Evolutionary conservation across 2,329 filamentous ascomycete species (phyloP).

Genomic region (Cordyceps cateniannulata): DNA sequence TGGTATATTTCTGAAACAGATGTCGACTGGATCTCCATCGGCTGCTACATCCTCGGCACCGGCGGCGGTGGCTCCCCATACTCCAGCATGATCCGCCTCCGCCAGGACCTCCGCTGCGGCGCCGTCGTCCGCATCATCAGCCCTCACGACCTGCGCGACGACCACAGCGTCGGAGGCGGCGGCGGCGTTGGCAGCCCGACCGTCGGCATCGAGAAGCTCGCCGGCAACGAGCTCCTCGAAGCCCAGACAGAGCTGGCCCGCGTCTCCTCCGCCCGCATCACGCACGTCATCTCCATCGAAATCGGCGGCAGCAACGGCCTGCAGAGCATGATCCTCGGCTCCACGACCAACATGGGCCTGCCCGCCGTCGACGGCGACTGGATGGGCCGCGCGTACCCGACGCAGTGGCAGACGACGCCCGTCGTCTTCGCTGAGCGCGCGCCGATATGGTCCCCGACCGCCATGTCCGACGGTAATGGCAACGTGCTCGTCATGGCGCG

Average conservation of each 20-base stretch:
- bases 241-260: slow-evolving; percentile 47
- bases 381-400: slow-evolving; percentile 51
- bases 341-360: slow-evolving; percentile 43
- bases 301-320: slow-evolving; percentile 63
- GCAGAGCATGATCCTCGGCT: slow-evolving; percentile 50
- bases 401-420: slow-evolving; percentile 49
- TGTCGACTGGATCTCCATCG: slow-evolving; percentile 48
- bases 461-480: slow-evolving; percentile 46
- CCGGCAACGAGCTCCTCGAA: slow-evolving; percentile 48
- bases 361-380: slow-evolving; percentile 49
- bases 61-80: slow-evolving; percentile 54
- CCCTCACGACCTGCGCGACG: slow-evolving; percentile 41
- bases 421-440: slow-evolving; percentile 43
- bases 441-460: slow-evolving; percentile 38
- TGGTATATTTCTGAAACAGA: slow-evolving; percentile 56
- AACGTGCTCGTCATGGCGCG: slow-evolving; percentile 44
- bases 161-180: slow-evolving; percentile 47
- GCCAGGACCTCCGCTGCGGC: slow-evolving; percentile 43
- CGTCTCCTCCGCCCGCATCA: slow-evolving; percentile 38
- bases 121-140: slow-evolving; percentile 45
- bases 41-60: slow-evolving; percentile 56
- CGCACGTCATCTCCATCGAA: slow-evolving; percentile 56
- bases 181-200: slow-evolving; percentile 54
- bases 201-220: slow-evolving; percentile 54
- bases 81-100: slow-evolving; percentile 42